Evolutionary conservation across 768 basidiomycete genomes (phyloP), one percentile per base, ranked within the genome.

Genomic region (Crucibulum laeve): DNA sequence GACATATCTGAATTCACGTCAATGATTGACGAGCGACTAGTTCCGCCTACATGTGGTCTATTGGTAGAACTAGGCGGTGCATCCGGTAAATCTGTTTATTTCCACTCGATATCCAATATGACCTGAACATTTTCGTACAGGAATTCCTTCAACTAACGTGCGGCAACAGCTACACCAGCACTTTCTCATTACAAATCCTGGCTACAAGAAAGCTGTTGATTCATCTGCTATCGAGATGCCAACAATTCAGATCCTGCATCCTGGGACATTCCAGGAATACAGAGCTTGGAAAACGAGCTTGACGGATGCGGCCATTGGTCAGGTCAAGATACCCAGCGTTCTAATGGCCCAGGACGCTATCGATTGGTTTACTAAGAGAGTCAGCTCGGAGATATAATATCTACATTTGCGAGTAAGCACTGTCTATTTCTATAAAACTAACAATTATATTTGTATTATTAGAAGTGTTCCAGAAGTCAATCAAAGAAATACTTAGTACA

Each of bases 241-340:
- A 14, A 54, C 43, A 4, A 37, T 54, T 4, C 45, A 50, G 3
- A 25, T 52, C 17, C 41, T 54, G 3, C 25, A 42, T 5, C 41
- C 46, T 19, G 50, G 53, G 11, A 49, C 53, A 4, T 52, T 52
- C 15, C 25, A 40, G 4, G 37, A 21, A 8, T 54, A 54, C 30
- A 47, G 53, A 3, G 45, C 44, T 26, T 52, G 53, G 50, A 47
- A 39, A 32, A 38, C 40, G 7, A 7, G 24, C 15, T 37, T 25
- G 4, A 40, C 17, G 17, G 11, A 33, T 19, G n/a, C 33, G 14
- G 34, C 51, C 17, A 38, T 49, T 23, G 45, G 49, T 15, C 49
- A 51, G 25, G 36, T 47, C 10, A 51, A 51, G 36, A 42, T 51
- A 2, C 49, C 49, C 2, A 51, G 33, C 8, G 36, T 47, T 19